Base-by-base conservation (phyloP, 441 rosid species). In the Gossypium davidsonii region DNA sequence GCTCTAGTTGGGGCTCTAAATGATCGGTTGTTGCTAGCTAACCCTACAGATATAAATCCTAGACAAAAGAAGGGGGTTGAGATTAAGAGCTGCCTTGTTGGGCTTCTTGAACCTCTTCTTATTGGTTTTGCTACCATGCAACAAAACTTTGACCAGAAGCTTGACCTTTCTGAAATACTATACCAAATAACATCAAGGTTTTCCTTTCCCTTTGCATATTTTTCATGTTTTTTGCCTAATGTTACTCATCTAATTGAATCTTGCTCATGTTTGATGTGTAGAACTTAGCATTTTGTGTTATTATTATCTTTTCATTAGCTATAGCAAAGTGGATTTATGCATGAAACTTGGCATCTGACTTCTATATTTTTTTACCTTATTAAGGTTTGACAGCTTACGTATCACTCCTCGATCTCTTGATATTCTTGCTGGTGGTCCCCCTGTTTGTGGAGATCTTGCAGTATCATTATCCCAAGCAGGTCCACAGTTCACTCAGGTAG, bases 51-150 rank as follows among this genome's bases (percentile, higher is more conserved):
- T 76, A 81, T 89, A 79, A 96, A 82, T 81, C 98, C 97, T 51
- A 89, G 89, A 81, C 98, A 96, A 77, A 92, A 92, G 79, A 96
- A 92, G 71, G 94, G 89, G 61, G 74, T 93, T 72, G 98, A 96
- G 83, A 87, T 96, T 74, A 91, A 85, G 86, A 88, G 98, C 81
- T 93, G 94, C 79, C 98, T 93, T 68, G 90, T 96, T 74, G 99
- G 99, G 79, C 92, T 96, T 70, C 94, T 96, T 44, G 99, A 93
- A 81, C 98, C 97, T 31, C 97, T 96, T 80, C 92, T 93, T 78
- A 91, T 96, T 21, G 99, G 99, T 72, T 96, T 96, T 83, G 89
- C 96, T 76, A 93, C 99, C 31, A 96, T 93, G 99, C 99, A 93
- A 79, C 97, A 87, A 80, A 81, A 82, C 77, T 96, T 93, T 83